Percentiles rank a stretch among this genome's conserved stretches.
phyloP scores from a whole-genome alignment of 2,329 filamentous ascomycete species.

The Ophiostoma novo-ulmi region DNA sequence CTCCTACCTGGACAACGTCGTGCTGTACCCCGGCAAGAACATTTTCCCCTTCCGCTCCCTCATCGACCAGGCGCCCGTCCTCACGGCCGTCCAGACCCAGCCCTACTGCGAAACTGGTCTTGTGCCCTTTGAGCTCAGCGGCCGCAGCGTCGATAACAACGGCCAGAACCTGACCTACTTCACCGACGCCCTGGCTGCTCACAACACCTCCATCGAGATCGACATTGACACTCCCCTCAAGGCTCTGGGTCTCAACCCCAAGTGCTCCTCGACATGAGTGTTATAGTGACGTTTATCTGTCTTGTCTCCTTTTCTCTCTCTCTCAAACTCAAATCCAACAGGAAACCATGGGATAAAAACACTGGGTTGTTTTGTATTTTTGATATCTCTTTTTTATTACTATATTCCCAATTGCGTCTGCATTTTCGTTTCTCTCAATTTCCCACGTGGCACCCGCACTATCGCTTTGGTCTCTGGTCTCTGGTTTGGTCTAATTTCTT shows the following conservation, averaged over 20 bases:
- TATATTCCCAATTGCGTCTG: background rate
- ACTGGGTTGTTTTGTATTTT: conserved; percentile 9
- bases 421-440: background rate
- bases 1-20: conserved; percentile 53
- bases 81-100: conserved; percentile 39
- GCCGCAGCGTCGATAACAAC: conserved; percentile 47
- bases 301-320: background rate
- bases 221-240: conserved; percentile 45
- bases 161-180: conserved; percentile 54
- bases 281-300: background rate
- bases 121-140: conserved; percentile 51
- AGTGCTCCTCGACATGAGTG: conserved; percentile 22
- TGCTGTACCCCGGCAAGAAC: conserved; percentile 56
- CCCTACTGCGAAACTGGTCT: conserved; percentile 52
- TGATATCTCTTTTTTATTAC: conserved; percentile 2
- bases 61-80: conserved; percentile 47
- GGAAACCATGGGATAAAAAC: conserved; percentile 6
- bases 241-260: conserved; percentile 32
- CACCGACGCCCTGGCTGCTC: conserved; percentile 47
- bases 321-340: background rate
- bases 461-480: background rate
- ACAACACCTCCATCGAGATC: conserved; percentile 49
- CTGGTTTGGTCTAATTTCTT: background rate
- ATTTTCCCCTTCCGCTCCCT: conserved; percentile 49
- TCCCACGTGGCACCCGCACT: background rate